Percentiles rank a stretch among this genome's conserved stretches.
phyloP scores from a whole-genome alignment of 2,329 filamentous ascomycete genomes.

The Aspergillus costaricaensis region DNA sequence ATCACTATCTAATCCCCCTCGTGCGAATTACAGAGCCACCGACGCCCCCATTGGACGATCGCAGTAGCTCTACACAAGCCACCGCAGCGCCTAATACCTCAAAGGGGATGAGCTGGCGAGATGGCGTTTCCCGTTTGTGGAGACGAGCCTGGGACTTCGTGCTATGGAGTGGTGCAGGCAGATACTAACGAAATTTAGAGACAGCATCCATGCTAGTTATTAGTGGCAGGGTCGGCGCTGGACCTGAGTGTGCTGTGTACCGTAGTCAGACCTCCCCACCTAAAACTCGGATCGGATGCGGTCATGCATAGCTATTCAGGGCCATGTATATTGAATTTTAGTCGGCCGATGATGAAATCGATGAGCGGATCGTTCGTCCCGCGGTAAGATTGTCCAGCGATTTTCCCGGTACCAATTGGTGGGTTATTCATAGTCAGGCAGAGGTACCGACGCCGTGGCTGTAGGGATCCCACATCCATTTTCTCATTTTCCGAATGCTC shows the following conservation, averaged over 20 bases:
- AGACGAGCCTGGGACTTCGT: neutral
- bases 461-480: neutral
- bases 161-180: neutral
- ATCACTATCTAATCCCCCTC: neutral
- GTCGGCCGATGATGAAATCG: neutral
- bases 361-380: neutral
- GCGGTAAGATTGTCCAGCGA: neutral
- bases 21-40: neutral
- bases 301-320: neutral
- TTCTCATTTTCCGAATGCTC: neutral
- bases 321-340: neutral
- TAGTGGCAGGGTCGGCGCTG: neutral
- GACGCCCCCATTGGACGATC: neutral
- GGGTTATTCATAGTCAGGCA: neutral
- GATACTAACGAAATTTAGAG: neutral
- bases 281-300: neutral
- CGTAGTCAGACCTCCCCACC: neutral
- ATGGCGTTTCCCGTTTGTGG: neutral
- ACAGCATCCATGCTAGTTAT: neutral
- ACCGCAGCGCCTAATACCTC: neutral
- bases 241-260: neutral
- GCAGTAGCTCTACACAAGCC: slow-evolving; percentile 1
- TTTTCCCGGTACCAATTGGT: neutral
- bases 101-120: slow-evolving; percentile 1
- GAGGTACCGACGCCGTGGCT: neutral